Conservation (phyloP, 768 basidiomycete genomes). For the Pleurotus salmoneostramineus region DNA sequence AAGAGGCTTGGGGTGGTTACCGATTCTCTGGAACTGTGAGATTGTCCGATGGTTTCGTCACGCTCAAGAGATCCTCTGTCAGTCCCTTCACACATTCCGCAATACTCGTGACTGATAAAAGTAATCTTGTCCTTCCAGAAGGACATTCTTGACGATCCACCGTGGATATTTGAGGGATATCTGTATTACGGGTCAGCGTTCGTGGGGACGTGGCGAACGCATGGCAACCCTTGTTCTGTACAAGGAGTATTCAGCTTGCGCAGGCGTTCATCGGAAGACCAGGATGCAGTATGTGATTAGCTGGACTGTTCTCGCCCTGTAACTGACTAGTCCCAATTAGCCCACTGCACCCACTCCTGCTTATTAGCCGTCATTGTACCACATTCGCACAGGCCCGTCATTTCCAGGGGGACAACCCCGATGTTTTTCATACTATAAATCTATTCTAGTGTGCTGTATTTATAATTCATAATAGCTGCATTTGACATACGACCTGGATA, state of each 20-base stretch:
- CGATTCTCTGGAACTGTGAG: conserved; percentile 55
- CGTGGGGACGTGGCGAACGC: conserved; percentile 51
- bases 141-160: conserved; percentile 26
- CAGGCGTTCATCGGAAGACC: conserved; percentile 20
- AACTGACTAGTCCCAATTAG: background rate
- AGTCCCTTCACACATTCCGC: conserved; percentile 18
- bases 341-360: background rate
- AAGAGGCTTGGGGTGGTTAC: conserved; percentile 66
- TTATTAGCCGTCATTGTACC: background rate
- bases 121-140: conserved; percentile 18
- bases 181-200: conserved; percentile 43
- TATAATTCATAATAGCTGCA: too few species aligned
- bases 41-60: conserved; percentile 50
- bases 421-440: background rate
- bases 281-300: background rate
- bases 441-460: background rate
- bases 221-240: conserved; percentile 28
- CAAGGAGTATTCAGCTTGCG: conserved; percentile 58
- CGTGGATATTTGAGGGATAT: conserved; percentile 58
- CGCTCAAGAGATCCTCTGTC: conserved; percentile 60
- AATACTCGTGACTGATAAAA: conserved; percentile 4
- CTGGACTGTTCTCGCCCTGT: background rate
- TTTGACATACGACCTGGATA: background rate
- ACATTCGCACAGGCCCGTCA: background rate
- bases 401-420: background rate